Evolutionary conservation across 768 basidiomycete species (phyloP).

Genomic region (Pholiota microspora): DNA sequence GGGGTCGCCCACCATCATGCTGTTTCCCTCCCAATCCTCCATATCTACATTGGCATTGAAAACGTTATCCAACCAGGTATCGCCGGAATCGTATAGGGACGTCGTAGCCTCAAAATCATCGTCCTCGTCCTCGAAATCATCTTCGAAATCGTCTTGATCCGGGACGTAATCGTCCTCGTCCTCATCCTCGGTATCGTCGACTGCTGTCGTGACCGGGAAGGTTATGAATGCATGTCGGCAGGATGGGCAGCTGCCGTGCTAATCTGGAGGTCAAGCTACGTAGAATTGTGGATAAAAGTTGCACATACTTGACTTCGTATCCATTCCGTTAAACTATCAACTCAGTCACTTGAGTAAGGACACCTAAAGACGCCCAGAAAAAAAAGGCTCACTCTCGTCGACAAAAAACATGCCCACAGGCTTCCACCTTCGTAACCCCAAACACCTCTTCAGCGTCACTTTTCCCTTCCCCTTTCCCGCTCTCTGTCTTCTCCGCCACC

Average conservation of each 20-base stretch:
- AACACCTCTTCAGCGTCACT: conserved; percentile 11
- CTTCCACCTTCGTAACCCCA: conserved; percentile 58
- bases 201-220: conserved; percentile 33
- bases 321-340: conserved; percentile 60
- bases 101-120: conserved; percentile 43
- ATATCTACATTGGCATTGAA: too few species aligned
- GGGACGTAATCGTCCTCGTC: conserved; percentile 70
- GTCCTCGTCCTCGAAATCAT: conserved; percentile 60
- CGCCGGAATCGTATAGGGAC: too few species aligned
- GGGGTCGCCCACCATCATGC: conserved; percentile 18
- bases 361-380: conserved; percentile 3
- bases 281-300: background rate
- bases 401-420: conserved; percentile 70
- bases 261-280: conserved; percentile 1
- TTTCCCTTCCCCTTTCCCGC: background rate
- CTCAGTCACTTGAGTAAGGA: background rate
- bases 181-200: conserved; percentile 62
- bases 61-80: too few species aligned
- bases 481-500: conserved; percentile 2
- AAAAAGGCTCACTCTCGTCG: conserved; percentile 48
- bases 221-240: conserved; percentile 62
- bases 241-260: conserved; percentile 74
- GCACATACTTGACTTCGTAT: conserved; percentile 50
- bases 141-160: conserved; percentile 44
- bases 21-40: background rate